These are phyloP conservation scores for Aspergillus nomiae DNA, from an alignment of 2,329 filamentous ascomycete species.

Conservation along the genomic window DNA sequence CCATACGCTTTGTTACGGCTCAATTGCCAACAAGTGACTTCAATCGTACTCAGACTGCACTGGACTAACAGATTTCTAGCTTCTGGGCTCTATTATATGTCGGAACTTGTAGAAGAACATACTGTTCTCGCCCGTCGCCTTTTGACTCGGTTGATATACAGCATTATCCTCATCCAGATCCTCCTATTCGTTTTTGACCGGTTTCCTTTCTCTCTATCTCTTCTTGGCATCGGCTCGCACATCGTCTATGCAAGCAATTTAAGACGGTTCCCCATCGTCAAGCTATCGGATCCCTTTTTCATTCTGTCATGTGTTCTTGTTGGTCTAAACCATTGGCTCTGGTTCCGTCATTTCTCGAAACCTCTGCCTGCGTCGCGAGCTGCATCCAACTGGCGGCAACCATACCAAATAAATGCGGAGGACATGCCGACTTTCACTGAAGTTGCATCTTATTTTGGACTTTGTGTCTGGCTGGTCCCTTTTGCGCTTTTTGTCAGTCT, in stretches of 20 bases:
- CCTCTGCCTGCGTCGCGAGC: conserved; percentile 44
- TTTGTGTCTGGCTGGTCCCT: conserved; percentile 95
- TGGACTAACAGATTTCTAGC: conserved; percentile 54
- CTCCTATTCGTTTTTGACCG: conserved; percentile 78
- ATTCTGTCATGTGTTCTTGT: conserved; percentile 82
- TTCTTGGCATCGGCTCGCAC: conserved; percentile 78
- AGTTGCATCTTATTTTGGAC: conserved; percentile 92
- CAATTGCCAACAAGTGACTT: neutral
- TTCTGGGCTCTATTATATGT: conserved; percentile 97
- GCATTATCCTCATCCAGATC: conserved; percentile 71
- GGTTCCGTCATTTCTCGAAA: conserved; percentile 92
- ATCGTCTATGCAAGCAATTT: conserved; percentile 88
- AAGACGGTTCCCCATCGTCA: conserved; percentile 73
- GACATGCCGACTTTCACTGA: conserved; percentile 81
- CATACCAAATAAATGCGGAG: conserved; percentile 45
- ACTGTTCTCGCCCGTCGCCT: conserved; percentile 88
- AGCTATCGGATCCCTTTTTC: conserved; percentile 84
- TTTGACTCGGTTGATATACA: conserved; percentile 83
- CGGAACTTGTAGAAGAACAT: conserved; percentile 96
- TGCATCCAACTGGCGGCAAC: conserved; percentile 37
- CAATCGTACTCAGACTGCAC: conserved; percentile 7
- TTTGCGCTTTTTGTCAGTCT: conserved; percentile 94
- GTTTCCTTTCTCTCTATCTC: conserved; percentile 75
- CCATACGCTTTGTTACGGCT: neutral
- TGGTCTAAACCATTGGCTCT: conserved; percentile 86